A percentile compares a stretch with the other conserved stretches of the same genome.
Conservation (phyloP, 306 rosid species). For the Quercus engelmannii region DNA sequence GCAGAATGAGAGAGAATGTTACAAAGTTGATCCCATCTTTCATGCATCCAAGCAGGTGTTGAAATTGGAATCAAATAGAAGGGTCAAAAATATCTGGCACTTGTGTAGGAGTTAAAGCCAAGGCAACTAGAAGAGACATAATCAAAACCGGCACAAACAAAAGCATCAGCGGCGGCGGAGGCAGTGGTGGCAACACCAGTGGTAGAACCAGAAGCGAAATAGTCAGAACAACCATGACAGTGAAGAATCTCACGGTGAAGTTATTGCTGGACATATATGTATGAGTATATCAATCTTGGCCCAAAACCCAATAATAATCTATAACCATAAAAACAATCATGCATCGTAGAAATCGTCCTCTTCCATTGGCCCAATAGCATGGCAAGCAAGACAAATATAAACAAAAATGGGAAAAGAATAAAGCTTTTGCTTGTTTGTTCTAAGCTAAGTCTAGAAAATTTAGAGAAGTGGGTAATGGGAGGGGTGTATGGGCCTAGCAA, state of each 20-base stretch:
- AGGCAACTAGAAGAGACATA: conserved; percentile 21
- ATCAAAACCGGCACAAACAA: conserved; percentile 32
- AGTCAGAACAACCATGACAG: conserved; percentile 20
- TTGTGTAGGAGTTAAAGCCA: conserved; percentile 20
- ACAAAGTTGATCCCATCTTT: neutral
- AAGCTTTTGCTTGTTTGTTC: neutral
- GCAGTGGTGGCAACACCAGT: conserved; percentile 36
- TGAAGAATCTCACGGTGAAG: conserved; percentile 15
- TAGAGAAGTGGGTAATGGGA: too few species aligned
- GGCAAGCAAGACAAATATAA: neutral
- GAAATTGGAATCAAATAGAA: neutral
- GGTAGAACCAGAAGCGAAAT: conserved; percentile 33
- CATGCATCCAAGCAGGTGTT: neutral
- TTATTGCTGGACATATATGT: neutral
- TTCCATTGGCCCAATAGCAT: neutral
- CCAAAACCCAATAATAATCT: too few species aligned
- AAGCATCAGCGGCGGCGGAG: conserved; percentile 37
- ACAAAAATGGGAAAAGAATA: neutral
- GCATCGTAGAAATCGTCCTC: neutral
- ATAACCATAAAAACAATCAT: neutral
- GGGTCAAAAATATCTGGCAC: conserved; percentile 6
- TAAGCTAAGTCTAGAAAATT: neutral
- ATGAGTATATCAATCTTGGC: neutral
- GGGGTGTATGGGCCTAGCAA: neutral
- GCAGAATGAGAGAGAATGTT: neutral